Base-by-base conservation (phyloP, 331 rosid species). In the Acacia pycnantha region DNA sequence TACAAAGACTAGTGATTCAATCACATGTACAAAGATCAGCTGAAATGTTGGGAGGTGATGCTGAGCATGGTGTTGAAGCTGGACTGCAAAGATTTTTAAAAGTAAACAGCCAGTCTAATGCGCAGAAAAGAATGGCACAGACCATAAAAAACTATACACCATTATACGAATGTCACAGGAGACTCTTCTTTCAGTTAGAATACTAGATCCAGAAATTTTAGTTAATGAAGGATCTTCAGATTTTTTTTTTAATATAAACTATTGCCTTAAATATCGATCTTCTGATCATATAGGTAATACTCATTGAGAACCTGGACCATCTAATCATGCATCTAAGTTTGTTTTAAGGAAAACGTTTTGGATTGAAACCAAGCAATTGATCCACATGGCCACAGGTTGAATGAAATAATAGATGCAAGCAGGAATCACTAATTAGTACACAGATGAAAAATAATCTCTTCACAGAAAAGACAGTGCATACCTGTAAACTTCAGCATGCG, bases 401-500 rank as follows among this genome's bases (percentile, higher is more conserved):
- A 78, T 77, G 70, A 37, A 72, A 58, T 21, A 6, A 58, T 35
- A 59, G 72, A 74, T 81, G 61, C 67, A 67, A 58, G 53, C 66
- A 83, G 44, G 73, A 53, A 64, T 58, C 61, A 61, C 53, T 26
- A 72, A 68, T n/a, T 69, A 77, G 62, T 68, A 81, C 26, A 59
- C 61, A 78, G 18, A 41, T 5, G 68, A 73, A 75, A 74, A 78
- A 72, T 59, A 64, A 41, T 46, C 66, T 61, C 37, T 78, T 56
- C 16, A 75, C 53, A 79, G 78, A 79, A 70, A 22, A 73, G 70
- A 79, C 74, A 48, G 72, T 29, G 43, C 88, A 79, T 74, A 95
- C 99, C 98, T 56, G 99, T 96, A 84, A 96, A 96, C 87, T 94
- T 96, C 92, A 96, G 96, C 99, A 96, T 96, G 62, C 99, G 97